Percentiles rank a stretch among this genome's conserved stretches.
These are phyloP conservation scores for Agastache rugosa DNA, from an alignment of 257 asterid genomes.

Conservation along the genomic window DNA sequence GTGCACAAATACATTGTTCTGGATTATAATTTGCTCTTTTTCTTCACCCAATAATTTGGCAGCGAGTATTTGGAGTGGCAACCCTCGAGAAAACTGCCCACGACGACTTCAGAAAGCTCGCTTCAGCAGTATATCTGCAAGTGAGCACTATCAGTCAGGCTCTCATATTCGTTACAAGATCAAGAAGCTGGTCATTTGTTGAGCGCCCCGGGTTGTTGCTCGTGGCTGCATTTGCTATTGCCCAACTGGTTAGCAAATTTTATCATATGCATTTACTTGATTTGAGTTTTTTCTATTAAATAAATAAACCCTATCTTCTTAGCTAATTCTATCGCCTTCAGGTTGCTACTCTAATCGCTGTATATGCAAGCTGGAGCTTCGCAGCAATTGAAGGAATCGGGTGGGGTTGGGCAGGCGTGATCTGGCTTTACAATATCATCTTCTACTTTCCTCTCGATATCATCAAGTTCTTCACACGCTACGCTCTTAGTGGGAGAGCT, in stretches of 20 bases:
- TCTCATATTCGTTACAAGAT: constrained; percentile 80
- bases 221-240: constrained; percentile 65
- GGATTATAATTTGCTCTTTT: background rate
- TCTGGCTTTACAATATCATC: constrained; percentile 78
- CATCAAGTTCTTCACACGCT: constrained; percentile 69
- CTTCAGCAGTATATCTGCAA: constrained; percentile 86
- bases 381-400: constrained; percentile 91
- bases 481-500: constrained; percentile 82
- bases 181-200: constrained; percentile 79
- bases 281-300: background rate
- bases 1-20: background rate
- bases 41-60: constrained; percentile 12
- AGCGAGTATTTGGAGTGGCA: constrained; percentile 73
- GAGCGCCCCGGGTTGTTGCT: constrained; percentile 86
- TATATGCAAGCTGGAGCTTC: constrained; percentile 79
- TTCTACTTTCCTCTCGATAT: constrained; percentile 72
- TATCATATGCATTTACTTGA: background rate
- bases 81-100: constrained; percentile 80
- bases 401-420: constrained; percentile 94
- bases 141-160: constrained; percentile 93
- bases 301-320: background rate
- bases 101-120: constrained; percentile 85
- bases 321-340: constrained; percentile 31
- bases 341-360: constrained; percentile 87
- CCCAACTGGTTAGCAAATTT: constrained; percentile 64